Conservation (phyloP, 768 basidiomycete genomes). For the Cystoderma amianthinum region DNA sequence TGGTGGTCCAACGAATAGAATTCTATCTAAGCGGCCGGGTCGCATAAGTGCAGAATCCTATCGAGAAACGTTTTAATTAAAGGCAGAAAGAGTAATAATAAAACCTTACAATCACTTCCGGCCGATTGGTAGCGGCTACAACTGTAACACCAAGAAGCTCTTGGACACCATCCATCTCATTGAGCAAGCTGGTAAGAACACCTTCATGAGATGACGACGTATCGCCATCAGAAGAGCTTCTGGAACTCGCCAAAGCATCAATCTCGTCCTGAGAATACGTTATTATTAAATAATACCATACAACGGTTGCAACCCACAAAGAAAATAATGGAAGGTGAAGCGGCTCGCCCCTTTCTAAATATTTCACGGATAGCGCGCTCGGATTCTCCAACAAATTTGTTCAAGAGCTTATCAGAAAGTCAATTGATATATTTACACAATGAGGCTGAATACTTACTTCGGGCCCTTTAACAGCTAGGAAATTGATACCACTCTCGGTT, state of each 20-base stretch:
- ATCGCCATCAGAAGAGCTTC: constrained; percentile 54
- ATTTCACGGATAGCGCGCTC: constrained; percentile 93
- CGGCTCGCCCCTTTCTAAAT: constrained; percentile 90
- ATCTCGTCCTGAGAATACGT: constrained; percentile 76
- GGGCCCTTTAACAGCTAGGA: constrained; percentile 94
- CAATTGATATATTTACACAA: neutral
- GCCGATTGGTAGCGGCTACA: constrained; percentile 93
- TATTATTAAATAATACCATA: constrained; percentile 2
- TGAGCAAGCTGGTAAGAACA: constrained; percentile 86
- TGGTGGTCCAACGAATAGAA: constrained; percentile 92
- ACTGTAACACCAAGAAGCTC: constrained; percentile 93
- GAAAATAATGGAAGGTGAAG: constrained; percentile 93
- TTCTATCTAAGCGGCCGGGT: constrained; percentile 90
- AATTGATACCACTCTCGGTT: constrained; percentile 91
- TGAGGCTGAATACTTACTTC: constrained; percentile 51
- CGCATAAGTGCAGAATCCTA: constrained; percentile 95
- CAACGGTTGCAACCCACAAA: constrained; percentile 87
- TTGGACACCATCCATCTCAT: constrained; percentile 99
- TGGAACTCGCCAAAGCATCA: constrained; percentile 83
- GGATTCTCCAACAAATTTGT: constrained; percentile 97
- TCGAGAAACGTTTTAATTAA: constrained; percentile 1
- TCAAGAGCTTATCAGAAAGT: constrained; percentile 60
- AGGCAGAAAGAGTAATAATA: neutral
- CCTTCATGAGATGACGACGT: constrained; percentile 67
- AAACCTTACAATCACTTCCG: constrained; percentile 66